Evolutionary conservation across 2,329 filamentous ascomycete genomes (phyloP).

Genomic region (Penicillium rolfsii): DNA sequence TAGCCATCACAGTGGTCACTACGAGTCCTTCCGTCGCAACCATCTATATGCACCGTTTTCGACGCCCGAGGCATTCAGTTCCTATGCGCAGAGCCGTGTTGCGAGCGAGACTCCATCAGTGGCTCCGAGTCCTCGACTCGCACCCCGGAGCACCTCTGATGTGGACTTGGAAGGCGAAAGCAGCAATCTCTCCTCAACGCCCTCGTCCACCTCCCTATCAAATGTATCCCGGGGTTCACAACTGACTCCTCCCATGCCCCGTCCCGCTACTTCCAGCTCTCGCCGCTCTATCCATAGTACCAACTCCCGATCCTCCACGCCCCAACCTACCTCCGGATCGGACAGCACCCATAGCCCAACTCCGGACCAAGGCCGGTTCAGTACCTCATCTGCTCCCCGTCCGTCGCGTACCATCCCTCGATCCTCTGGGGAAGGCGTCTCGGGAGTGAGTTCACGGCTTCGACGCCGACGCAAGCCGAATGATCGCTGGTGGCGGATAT

Average conservation of each 20-base stretch:
- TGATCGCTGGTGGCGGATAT: conserved; percentile 96
- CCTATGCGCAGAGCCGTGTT: conserved; percentile 67
- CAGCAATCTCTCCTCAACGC: conserved; percentile 37
- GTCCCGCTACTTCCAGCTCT: conserved; percentile 37
- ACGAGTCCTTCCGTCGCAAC: conserved; percentile 92
- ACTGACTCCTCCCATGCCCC: conserved; percentile 25
- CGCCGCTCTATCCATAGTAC: conserved; percentile 40
- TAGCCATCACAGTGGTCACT: conserved; percentile 93
- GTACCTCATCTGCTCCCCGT: conserved; percentile 31
- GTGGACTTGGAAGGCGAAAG: conserved; percentile 32
- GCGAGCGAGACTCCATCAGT: conserved; percentile 58
- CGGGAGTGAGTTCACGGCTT: conserved; percentile 42
- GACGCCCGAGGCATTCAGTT: conserved; percentile 77
- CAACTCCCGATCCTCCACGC: conserved; percentile 32
- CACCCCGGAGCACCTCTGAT: conserved; percentile 40
- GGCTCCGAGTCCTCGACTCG: conserved; percentile 53
- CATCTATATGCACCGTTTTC: conserved; percentile 77
- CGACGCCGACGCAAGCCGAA: conserved; percentile 64
- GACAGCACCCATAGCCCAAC: conserved; percentile 33
- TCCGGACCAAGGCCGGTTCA: conserved; percentile 31
- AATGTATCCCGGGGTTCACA: conserved; percentile 29
- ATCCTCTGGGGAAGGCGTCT: conserved; percentile 28
- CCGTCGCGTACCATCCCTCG: conserved; percentile 31
- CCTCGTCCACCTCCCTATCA: conserved; percentile 42
- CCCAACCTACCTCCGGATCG: conserved; percentile 31